Base-by-base conservation (phyloP, 768 basidiomycete species). In the Suillus decipiens region DNA sequence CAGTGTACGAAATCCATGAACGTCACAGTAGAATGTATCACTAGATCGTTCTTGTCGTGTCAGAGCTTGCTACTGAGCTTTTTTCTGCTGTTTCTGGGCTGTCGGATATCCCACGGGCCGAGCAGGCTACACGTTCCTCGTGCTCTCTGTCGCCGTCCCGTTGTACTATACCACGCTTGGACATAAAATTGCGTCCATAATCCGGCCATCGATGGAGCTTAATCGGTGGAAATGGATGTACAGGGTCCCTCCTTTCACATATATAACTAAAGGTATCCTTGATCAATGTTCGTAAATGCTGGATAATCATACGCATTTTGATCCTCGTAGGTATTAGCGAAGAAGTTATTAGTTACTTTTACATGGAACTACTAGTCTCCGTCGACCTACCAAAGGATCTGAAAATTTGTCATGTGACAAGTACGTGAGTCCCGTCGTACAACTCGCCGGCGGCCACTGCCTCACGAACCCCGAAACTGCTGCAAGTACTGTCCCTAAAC, bases 221-320 rank as follows among this genome's bases (percentile, higher is more conserved):
- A 84, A 84, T 11, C 88, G 87, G 84, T 90, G 89, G 89, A 70
- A 74, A 61, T 90, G 89, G 88, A 87, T 89, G 87, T 89, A 82
- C 64, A 77, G 70, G 60, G 9, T 81, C 41, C 84, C 84, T 5
- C 84, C 85, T 0, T 85, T 78, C 71, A 82, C 82, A 3, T 87
- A 88, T 65, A 73, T 87, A 37, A 79, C 88, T 61, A 84, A 86
- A 53, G 80, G 75, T 31, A 63, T 82, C 34, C 65, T 77, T 10
- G 76, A 78, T 0, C 76, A 80, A 71, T 73, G 89, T 89, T 67
- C 64, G 81, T 66, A 36, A 15, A 36, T 7, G 36, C 50, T 51
- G 8, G 9, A 31, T 10, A 5, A 51, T 10, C 8, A 17, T 17
- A 51, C 9, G 19, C 17, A 51, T 51, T 9, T n/a, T 34, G 2